Conservation (phyloP, 2,329 filamentous ascomycete genomes). For the Penicillium sp. region DNA sequence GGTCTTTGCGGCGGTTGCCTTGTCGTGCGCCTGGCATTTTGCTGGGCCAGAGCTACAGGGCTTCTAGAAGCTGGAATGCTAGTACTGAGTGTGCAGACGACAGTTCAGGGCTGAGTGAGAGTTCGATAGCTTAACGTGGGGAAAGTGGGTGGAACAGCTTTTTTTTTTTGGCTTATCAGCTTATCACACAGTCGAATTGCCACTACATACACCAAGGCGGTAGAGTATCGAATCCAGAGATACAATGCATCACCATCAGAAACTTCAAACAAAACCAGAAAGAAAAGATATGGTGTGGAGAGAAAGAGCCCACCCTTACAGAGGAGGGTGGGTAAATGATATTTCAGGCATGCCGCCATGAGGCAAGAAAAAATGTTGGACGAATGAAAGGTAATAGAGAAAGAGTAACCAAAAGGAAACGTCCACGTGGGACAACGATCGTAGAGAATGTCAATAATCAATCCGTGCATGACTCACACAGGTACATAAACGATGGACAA, state of each 20-base stretch:
- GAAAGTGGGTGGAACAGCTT: slow-evolving; percentile 4
- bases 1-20: slow-evolving; percentile 14
- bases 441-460: slow-evolving; percentile 29
- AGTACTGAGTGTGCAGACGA: background rate
- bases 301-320: slow-evolving; percentile 6
- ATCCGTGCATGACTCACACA: slow-evolving; percentile 30
- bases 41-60: background rate
- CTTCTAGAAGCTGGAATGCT: background rate
- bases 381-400: slow-evolving; percentile 15
- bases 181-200: slow-evolving; percentile 18
- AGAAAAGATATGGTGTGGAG: background rate
- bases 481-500: slow-evolving; percentile 38
- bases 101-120: background rate
- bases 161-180: slow-evolving; percentile 21
- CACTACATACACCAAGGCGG: slow-evolving; percentile 9
- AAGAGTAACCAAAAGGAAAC: slow-evolving; percentile 12
- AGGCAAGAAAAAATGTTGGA: slow-evolving; percentile 15
- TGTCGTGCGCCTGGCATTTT: slow-evolving; percentile 13
- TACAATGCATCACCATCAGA: slow-evolving; percentile 5
- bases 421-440: slow-evolving; percentile 24
- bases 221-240: background rate
- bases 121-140: background rate
- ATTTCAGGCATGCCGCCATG: slow-evolving; percentile 15
- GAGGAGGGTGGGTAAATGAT: slow-evolving; percentile 5
- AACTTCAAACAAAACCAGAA: background rate